Evolutionary conservation across 768 basidiomycete species (phyloP), one percentile per base, ranked within the genome.

Genomic region (Boletus sensibilis): DNA sequence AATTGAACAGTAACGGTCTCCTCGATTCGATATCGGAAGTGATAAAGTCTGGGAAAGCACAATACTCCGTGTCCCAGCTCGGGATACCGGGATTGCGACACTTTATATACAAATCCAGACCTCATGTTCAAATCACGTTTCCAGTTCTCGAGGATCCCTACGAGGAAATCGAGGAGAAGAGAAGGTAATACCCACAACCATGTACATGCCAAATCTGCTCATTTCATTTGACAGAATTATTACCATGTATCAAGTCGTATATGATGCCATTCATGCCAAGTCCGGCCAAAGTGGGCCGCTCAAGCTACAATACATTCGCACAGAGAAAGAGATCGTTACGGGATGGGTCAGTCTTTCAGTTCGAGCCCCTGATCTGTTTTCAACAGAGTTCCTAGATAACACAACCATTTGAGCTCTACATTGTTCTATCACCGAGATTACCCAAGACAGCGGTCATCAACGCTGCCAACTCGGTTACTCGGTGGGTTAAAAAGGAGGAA

Each of bases 401-500:
- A 0, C 90, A 94, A 65, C 87, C 88, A 0, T 98, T 97, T 66
- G 97, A 98, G 70, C 74, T 98, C 16, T 98, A 97, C 68, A 73
- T 96, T 48, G 79, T 89, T 0, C 70, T 95, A 14, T 91, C 93
- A 1, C 90, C 92, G 11, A 78, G 82, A 46, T 68, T 98, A 50
- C 92, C 96, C 7, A 98, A 98, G 78, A 87, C 86, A 49, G 93
- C 90, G 0, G 87, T 84, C 1, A 86, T 98, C 14, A 84, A 86
- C 13, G 90, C 94, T 5, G 97, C 96, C 9, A 96, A 98, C 68
- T 80, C 87, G 1, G 88, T 98, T 25, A 86, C 87, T 21, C 78
- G 87, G 16, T 99, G 96, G 96, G 86, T 97, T 6, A 88, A 90
- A 78, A 88, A 85, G 62, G 92, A 97, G 66, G 96, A 97, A 70